Evolutionary conservation across 2,329 filamentous ascomycete species (phyloP), one percentile per base, ranked within the genome.

Genomic region (Metarhizium anisopliae): DNA sequence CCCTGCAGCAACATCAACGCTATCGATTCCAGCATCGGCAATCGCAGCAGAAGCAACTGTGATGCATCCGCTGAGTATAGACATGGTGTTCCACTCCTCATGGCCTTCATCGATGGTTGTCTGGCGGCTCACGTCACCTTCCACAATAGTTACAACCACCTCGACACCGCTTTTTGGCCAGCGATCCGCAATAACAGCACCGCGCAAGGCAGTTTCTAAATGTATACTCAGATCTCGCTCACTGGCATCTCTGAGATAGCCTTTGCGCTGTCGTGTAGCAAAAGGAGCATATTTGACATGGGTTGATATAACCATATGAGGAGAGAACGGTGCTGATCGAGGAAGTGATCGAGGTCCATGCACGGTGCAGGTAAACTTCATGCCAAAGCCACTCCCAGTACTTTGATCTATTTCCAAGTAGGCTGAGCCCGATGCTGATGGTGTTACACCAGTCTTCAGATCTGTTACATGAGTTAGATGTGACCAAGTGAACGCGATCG

Each of bases 81-180:
- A 94, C 89, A 97, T 93, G 73, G 89, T 82, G 10, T 91, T 90
- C 86, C 90, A 95, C 14, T 87, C 83, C 59, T 85, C 84, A 57
- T 84, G 80, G 8, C 74, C 77, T 62, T 74, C 71, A 29, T 74
- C 73, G 35, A 74, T 67, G 2, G 72, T 73, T 50, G 70, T 70
- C 68, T 70, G 81, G 68, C 68, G 80, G 72, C 93, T 87, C 68
- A 96, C 90, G 66, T 97, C 94, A 3, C 90, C 93, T 73, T 99
- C 94, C 18, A 99, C 77, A 51, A 99, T 85, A 0, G 91, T 96
- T 51, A 99, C 84, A 18, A 96, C 86, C 45, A 99, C 86, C 68
- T 99, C 94, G n/a, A 96, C 86, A 49, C 90, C 92, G 69, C 90
- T 96, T 77, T 99, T 99, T n/a, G 94, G 94, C 90, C 93, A 99